These are phyloP conservation scores for Mortierella sp. DNA, from an alignment of 371 early-diverging fungal genomes.

Conservation along the genomic window DNA sequence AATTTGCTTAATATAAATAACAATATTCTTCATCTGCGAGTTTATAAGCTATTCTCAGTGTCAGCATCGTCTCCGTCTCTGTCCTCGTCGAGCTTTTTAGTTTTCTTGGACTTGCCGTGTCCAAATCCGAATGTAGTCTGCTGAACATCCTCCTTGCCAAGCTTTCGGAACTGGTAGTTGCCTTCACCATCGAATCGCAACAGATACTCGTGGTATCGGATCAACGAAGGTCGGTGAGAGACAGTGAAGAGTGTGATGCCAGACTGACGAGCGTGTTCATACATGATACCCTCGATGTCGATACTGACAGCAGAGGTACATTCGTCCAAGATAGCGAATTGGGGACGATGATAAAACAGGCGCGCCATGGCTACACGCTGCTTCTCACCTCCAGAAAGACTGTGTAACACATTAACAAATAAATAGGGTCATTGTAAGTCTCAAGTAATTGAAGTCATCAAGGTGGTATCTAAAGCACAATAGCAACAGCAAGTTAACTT, in stretches of 20 bases:
- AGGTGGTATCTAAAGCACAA: too few relatives aligned
- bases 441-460: too few relatives aligned
- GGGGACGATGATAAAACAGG: constrained; percentile 87
- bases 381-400: constrained; percentile 85
- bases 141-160: constrained; percentile 63
- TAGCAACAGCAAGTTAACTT: constrained; percentile 7
- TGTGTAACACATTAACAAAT: not conserved
- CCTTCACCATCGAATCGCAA: constrained; percentile 89
- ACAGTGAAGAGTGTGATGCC: constrained; percentile 91
- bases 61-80: constrained; percentile 54
- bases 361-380: constrained; percentile 90
- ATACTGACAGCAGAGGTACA: constrained; percentile 90
- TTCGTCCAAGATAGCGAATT: constrained; percentile 90
- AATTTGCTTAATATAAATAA: not conserved
- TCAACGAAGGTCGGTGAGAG: constrained; percentile 81
- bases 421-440: constrained; percentile 4
- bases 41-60: constrained; percentile 42
- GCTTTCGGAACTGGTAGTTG: constrained; percentile 80
- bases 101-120: constrained; percentile 65
- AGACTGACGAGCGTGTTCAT: constrained; percentile 80
- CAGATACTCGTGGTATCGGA: constrained; percentile 76
- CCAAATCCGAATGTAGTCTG: constrained; percentile 69
- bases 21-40: not conserved
- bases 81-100: constrained; percentile 33
- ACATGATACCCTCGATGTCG: constrained; percentile 89